A percentile compares a stretch with the other conserved stretches of the same genome.
phyloP scores from a whole-genome alignment of 169 alveolate genomes.

The Amoebophrya sp. region DNA sequence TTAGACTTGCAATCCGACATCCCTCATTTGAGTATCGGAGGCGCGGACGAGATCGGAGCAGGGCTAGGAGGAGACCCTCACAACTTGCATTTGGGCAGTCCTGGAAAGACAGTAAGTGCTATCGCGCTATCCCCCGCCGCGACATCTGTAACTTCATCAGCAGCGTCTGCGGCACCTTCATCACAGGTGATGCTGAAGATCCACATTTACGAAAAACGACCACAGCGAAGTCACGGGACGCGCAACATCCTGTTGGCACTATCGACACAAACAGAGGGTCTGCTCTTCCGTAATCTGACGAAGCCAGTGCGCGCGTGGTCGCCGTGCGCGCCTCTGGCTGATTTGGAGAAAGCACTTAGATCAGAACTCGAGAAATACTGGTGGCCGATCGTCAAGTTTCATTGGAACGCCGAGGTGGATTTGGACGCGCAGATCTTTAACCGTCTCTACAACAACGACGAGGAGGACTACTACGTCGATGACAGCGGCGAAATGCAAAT shows the following conservation, averaged over 20 bases:
- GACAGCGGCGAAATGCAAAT: background rate
- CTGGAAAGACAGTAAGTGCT: background rate
- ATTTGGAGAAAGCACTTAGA: background rate
- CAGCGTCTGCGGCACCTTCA: background rate
- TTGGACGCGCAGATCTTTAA: background rate
- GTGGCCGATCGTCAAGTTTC: constrained; percentile 9
- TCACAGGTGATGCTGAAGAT: background rate
- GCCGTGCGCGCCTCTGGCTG: constrained; percentile 17
- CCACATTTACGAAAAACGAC: constrained; percentile 16
- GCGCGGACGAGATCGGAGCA: too few relatives aligned
- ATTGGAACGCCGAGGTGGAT: background rate
- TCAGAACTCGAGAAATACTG: background rate
- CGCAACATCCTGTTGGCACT: background rate
- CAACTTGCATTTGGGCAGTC: background rate
- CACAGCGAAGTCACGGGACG: background rate
- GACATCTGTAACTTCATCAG: background rate
- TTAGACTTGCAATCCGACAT: background rate
- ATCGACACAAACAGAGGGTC: background rate
- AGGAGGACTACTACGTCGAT: background rate
- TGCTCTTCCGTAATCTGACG: background rate
- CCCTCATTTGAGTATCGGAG: background rate
- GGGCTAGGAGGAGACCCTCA: too few relatives aligned
- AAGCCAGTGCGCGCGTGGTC: background rate
- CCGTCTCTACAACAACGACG: background rate
- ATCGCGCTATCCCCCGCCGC: background rate